Conservation (phyloP, 1,284 basidiomycete species). For the Apiotrichum laibachii region DNA sequence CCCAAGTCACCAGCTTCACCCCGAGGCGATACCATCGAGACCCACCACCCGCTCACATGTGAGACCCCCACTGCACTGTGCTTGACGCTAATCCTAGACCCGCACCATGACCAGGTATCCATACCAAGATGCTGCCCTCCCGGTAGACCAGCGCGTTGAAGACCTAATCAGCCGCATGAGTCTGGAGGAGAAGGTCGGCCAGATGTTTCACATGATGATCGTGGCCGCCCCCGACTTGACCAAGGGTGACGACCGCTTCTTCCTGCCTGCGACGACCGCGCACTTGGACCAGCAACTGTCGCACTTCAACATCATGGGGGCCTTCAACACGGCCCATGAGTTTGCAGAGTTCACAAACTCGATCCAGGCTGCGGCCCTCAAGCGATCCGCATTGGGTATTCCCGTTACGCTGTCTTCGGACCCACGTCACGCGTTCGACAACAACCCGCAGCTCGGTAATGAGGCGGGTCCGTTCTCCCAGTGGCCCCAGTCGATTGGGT, state of each 20-base stretch:
- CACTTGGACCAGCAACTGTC: slow-evolving; percentile 8
- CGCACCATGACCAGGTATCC: background rate
- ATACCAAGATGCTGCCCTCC: slow-evolving; percentile 11
- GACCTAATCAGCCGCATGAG: slow-evolving; percentile 17
- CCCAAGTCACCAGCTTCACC: too few species aligned
- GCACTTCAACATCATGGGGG: slow-evolving; percentile 20
- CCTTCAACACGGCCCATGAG: slow-evolving; percentile 5
- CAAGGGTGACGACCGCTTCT: background rate
- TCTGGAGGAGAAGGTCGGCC: slow-evolving; percentile 13
- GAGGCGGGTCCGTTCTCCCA: slow-evolving; percentile 15
- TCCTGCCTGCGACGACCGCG: slow-evolving; percentile 2
- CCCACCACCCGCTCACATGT: too few species aligned
- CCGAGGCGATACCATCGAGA: too few species aligned
- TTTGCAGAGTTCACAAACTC: slow-evolving; percentile 14
- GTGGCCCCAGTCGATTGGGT: slow-evolving; percentile 22
- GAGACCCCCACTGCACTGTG: too few species aligned
- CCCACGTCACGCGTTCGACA: slow-evolving; percentile 20
- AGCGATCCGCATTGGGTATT: slow-evolving; percentile 3
- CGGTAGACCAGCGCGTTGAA: slow-evolving; percentile 11
- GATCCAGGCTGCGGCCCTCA: slow-evolving; percentile 12
- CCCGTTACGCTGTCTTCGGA: slow-evolving; percentile 21
- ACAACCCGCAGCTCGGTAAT: slow-evolving; percentile 11
- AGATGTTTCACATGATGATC: slow-evolving; percentile 22
- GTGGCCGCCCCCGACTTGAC: slow-evolving; percentile 1
- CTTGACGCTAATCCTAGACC: too few species aligned